A percentile compares a stretch with the other conserved stretches of the same genome.
Conservation (phyloP, 2,329 filamentous ascomycete species). For the Fusarium albosuccineum region DNA sequence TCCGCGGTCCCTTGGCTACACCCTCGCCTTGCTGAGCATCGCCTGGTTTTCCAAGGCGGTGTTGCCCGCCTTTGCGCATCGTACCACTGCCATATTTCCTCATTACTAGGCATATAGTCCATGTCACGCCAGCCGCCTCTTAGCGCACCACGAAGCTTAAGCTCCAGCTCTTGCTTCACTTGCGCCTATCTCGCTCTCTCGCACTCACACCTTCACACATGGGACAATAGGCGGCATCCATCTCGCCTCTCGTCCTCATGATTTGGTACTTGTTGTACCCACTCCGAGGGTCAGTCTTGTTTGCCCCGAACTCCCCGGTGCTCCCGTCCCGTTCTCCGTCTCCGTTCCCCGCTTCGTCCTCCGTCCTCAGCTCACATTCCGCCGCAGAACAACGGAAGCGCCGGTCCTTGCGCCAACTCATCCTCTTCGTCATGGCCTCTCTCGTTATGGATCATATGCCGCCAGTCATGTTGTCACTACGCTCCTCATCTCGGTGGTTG, state of each 20-base stretch:
- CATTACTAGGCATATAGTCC: conserved; percentile 33
- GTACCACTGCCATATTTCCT: conserved; percentile 35
- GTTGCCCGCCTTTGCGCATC: conserved; percentile 37
- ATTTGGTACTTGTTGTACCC: conserved; percentile 85
- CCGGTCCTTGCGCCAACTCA: conserved; percentile 74
- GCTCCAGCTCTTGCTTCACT: conserved; percentile 22
- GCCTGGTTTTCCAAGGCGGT: conserved; percentile 34
- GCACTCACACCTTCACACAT: conserved; percentile 36
- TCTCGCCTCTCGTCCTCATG: conserved; percentile 59
- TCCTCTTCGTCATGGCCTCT: conserved; percentile 73
- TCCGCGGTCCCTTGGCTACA: conserved; percentile 17
- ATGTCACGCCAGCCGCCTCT: conserved; percentile 42
- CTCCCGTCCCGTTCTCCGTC: conserved; percentile 25
- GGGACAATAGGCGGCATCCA: conserved; percentile 36
- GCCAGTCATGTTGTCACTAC: conserved; percentile 80
- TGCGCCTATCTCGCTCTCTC: conserved; percentile 13
- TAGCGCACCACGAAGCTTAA: conserved; percentile 27
- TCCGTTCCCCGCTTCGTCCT: conserved; percentile 21
- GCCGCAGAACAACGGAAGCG: conserved; percentile 77
- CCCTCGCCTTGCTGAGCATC: conserved; percentile 30
- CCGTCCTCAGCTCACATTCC: conserved; percentile 35
- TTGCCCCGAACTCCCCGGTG: conserved; percentile 23
- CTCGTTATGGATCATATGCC: conserved; percentile 77
- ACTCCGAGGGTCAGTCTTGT: conserved; percentile 75
- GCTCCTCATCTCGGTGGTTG: conserved; percentile 79